Conservation (phyloP, 805 yeast genomes). For the Yamadazyma ubonensis region DNA sequence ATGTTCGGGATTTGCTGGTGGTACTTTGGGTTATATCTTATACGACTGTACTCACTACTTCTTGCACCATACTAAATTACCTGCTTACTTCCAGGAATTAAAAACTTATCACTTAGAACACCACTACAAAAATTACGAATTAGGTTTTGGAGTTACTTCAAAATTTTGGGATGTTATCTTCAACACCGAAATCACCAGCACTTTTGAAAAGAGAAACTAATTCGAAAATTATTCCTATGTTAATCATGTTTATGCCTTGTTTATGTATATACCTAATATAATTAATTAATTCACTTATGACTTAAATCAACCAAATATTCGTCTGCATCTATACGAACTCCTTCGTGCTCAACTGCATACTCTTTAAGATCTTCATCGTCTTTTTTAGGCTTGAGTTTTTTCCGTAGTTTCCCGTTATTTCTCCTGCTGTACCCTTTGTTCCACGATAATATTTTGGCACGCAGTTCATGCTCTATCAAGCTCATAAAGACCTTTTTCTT, state of each 20-base stretch:
- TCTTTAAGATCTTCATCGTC: slow-evolving; percentile 9
- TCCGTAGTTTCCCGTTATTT: background rate
- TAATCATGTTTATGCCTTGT: slow-evolving; percentile 8
- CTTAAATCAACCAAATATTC: slow-evolving; percentile 10
- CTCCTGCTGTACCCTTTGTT: slow-evolving; percentile 11
- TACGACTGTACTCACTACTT: slow-evolving; percentile 95
- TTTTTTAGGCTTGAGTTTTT: slow-evolving; percentile 1
- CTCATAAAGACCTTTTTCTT: slow-evolving; percentile 9
- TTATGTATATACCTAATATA: background rate
- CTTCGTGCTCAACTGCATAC: slow-evolving; percentile 12
- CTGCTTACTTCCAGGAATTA: slow-evolving; percentile 68
- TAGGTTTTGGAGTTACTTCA: slow-evolving; percentile 95
- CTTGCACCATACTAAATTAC: slow-evolving; percentile 85
- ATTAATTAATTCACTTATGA: background rate
- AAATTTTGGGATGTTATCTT: slow-evolving; percentile 93
- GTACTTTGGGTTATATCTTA: slow-evolving; percentile 86
- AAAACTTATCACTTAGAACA: slow-evolving; percentile 95
- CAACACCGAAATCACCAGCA: slow-evolving; percentile 68
- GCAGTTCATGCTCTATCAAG: background rate
- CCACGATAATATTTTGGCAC: slow-evolving; percentile 9
- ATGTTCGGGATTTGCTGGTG: slow-evolving; percentile 93
- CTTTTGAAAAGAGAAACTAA: slow-evolving; percentile 42
- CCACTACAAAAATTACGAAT: slow-evolving; percentile 94
- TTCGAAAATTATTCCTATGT: too few relatives aligned
- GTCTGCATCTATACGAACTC: slow-evolving; percentile 12